phyloP scores from a whole-genome alignment of 257 asterid genomes.

The Plantago elongata region DNA sequence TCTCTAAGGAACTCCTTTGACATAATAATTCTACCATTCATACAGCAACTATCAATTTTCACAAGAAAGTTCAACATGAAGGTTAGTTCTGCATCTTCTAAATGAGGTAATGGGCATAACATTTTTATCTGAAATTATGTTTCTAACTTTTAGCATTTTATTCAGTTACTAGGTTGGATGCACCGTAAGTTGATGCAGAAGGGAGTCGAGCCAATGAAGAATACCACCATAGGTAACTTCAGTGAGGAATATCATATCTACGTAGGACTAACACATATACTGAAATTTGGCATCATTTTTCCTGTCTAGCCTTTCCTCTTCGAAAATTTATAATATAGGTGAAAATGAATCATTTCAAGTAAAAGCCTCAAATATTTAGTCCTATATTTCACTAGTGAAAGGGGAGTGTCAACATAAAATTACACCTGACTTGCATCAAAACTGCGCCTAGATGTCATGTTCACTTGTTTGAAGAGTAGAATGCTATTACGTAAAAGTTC shows the following conservation, averaged over 20 bases:
- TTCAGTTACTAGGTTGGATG: constrained; percentile 92
- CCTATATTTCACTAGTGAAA: too few species aligned
- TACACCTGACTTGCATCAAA: too few species aligned
- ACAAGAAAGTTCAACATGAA: constrained; percentile 49
- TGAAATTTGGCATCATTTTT: constrained; percentile 15
- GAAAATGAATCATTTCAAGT: not conserved
- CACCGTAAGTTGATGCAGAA: constrained; percentile 55
- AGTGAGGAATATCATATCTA: constrained; percentile 15
- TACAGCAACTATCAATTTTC: constrained; percentile 16
- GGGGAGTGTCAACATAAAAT: too few species aligned
- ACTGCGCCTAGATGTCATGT: too few species aligned
- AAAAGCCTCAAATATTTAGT: too few species aligned
- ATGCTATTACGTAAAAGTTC: not conserved
- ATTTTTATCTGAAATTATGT: not conserved
- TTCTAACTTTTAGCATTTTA: constrained; percentile 21
- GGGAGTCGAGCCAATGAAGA: constrained; percentile 38
- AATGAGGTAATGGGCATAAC: constrained; percentile 15
- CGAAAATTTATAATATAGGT: not conserved
- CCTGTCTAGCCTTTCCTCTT: not conserved
- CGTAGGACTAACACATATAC: constrained; percentile 2
- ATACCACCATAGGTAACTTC: constrained; percentile 48
- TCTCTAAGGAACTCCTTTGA: constrained; percentile 18
- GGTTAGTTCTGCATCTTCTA: constrained; percentile 43
- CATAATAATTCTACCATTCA: constrained; percentile 21
- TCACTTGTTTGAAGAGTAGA: too few species aligned